Evolutionary conservation across 495 filamentous ascomycete species (phyloP).

Genomic region (Tuber aestivum): DNA sequence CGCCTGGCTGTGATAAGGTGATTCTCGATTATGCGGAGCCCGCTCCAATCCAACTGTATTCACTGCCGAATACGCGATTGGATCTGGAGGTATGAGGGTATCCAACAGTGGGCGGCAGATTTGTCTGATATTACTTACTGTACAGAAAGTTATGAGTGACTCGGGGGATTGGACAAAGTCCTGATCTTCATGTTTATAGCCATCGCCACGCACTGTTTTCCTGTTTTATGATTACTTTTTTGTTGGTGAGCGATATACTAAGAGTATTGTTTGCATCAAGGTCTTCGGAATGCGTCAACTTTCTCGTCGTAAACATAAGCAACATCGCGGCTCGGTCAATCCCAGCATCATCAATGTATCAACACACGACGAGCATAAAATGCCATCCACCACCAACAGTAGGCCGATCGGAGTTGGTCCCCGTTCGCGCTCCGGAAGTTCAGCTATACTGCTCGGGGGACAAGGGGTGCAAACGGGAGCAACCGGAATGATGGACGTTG

Average conservation of each 20-base stretch:
- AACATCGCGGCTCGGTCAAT: constrained; percentile 17
- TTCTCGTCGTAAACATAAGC: constrained; percentile 55
- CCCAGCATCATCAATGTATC: constrained; percentile 27
- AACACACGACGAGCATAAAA: constrained; percentile 29
- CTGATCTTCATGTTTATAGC: not conserved
- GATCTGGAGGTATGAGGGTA: not conserved
- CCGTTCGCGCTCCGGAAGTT: constrained; percentile 26
- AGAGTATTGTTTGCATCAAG: constrained; percentile 39
- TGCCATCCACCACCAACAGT: constrained; percentile 2
- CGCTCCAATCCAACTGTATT: not conserved
- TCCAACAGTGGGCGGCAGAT: not conserved
- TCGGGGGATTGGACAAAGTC: not conserved
- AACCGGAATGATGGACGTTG: constrained; percentile 14
- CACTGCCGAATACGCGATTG: not conserved
- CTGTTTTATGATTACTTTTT: not conserved
- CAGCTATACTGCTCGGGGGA: constrained; percentile 28
- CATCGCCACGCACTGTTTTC: not conserved
- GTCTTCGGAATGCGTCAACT: constrained; percentile 91
- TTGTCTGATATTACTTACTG: not conserved
- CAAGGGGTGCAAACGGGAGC: constrained; percentile 2
- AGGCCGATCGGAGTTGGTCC: constrained; percentile 15
- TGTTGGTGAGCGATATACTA: constrained; percentile 24
- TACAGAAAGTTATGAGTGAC: not conserved
- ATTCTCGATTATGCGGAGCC: not conserved
- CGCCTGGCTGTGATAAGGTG: not conserved